phyloP scores from a whole-genome alignment of 805 yeast species.

The Ogataea pilisensis region DNA sequence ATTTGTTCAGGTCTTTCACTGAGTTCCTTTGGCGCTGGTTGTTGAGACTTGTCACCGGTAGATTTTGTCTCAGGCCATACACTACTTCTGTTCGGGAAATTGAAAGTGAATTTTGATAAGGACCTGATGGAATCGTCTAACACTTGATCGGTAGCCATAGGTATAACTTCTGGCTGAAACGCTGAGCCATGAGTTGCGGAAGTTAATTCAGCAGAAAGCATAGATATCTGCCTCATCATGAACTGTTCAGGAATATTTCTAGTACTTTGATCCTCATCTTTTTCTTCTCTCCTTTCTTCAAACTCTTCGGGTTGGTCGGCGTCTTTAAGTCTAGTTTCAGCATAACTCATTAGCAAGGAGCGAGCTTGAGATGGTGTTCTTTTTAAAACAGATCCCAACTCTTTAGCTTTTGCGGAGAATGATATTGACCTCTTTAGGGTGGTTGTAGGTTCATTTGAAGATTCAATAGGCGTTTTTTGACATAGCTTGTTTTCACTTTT shows the following conservation, averaged over 20 bases:
- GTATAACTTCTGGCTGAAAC: neutral
- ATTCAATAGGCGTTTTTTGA: neutral
- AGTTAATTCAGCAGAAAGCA: too few relatives aligned
- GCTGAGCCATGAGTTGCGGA: neutral
- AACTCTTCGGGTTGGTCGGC: neutral
- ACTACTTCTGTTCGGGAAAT: slow-evolving; percentile 8
- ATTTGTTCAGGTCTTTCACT: too few relatives aligned
- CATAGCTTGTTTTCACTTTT: neutral
- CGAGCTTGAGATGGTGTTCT: neutral
- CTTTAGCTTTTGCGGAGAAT: neutral
- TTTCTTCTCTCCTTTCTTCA: neutral
- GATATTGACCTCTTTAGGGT: neutral
- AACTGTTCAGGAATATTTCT: too few relatives aligned
- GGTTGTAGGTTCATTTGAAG: neutral
- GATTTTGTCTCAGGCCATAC: too few relatives aligned
- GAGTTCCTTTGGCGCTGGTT: too few relatives aligned
- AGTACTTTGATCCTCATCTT: too few relatives aligned
- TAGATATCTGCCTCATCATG: too few relatives aligned
- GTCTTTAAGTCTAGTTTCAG: neutral
- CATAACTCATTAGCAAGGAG: neutral
- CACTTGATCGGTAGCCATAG: neutral
- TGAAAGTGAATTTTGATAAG: slow-evolving; percentile 5
- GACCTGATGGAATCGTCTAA: neutral
- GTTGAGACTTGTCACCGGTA: too few relatives aligned
- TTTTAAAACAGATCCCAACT: neutral